Conservation (phyloP, 129 eudicot genomes). For the Arctium minus region DNA sequence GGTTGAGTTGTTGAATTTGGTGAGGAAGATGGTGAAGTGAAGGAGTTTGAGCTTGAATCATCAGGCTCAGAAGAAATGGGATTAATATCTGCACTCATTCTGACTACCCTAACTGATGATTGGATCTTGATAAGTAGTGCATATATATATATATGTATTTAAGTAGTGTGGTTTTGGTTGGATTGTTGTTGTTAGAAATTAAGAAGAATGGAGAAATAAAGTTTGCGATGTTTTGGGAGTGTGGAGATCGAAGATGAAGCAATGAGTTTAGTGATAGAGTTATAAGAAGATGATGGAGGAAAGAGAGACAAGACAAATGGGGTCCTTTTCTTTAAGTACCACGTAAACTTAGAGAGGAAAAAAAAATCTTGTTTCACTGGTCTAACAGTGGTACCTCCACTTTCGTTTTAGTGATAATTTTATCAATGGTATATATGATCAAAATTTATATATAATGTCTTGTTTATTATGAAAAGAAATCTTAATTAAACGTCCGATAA, state of each 20-base stretch:
- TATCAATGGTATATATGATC: neutral
- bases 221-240: constrained; percentile 13
- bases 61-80: constrained; percentile 30
- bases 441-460: too few species aligned
- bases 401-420: neutral
- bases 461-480: too few species aligned
- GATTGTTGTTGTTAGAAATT: neutral
- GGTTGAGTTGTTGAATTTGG: constrained; percentile 6
- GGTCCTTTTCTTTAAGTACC: constrained; percentile 29
- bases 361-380: constrained; percentile 13
- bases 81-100: constrained; percentile 10
- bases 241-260: neutral
- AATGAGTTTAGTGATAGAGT: constrained; percentile 15
- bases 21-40: constrained; percentile 29
- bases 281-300: constrained; percentile 10
- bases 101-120: neutral
- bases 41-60: constrained; percentile 35
- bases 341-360: neutral
- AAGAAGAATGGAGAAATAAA: constrained; percentile 15
- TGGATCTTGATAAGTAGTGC: constrained; percentile 2
- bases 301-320: constrained; percentile 28
- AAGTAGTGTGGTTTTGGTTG: neutral
- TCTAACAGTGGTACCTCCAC: neutral
- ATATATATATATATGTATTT: neutral
- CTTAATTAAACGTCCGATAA: too few species aligned